Evolutionary conservation across 2,329 filamentous ascomycete species (phyloP).

Genomic region (Colletotrichum tanaceti): DNA sequence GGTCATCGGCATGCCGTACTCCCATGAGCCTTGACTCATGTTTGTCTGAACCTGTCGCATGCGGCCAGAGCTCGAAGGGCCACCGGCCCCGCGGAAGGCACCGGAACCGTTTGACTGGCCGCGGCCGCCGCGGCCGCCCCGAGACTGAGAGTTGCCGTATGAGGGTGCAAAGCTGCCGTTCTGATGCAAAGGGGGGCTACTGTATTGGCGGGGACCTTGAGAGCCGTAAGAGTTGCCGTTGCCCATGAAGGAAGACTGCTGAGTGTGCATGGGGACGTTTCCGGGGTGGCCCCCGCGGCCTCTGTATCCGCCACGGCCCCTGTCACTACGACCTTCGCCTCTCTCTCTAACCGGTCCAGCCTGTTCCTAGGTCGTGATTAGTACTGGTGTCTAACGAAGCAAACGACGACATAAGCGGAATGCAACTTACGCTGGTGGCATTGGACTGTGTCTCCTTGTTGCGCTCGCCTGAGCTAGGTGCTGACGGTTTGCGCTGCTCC

Average conservation of each 20-base stretch:
- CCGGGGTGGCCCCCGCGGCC: constrained; percentile 58
- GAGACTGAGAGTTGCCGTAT: constrained; percentile 34
- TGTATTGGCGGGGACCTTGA: constrained; percentile 49
- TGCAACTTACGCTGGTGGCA: constrained; percentile 22
- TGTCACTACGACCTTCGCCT: constrained; percentile 55
- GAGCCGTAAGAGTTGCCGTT: constrained; percentile 50
- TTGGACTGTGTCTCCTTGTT: constrained; percentile 51
- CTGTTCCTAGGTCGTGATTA: constrained; percentile 44
- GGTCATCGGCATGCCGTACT: constrained; percentile 51
- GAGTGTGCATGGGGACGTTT: constrained; percentile 49
- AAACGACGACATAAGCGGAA: background rate
- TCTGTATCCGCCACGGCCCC: constrained; percentile 59
- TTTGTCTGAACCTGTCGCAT: constrained; percentile 53
- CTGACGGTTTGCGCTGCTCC: constrained; percentile 60
- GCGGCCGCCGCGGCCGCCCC: constrained; percentile 37
- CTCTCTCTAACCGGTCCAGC: constrained; percentile 40
- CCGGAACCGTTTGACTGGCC: constrained; percentile 34
- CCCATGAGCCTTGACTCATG: constrained; percentile 48
- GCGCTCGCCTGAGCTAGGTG: constrained; percentile 42
- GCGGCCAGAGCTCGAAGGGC: constrained; percentile 44
- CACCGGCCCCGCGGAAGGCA: constrained; percentile 28
- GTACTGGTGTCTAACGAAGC: constrained; percentile 40
- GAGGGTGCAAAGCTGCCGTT: constrained; percentile 40
- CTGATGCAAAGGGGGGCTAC: constrained; percentile 59
- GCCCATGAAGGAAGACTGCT: constrained; percentile 48